Evolutionary conservation across 2,329 filamentous ascomycete genomes (phyloP).

Genomic region (Thyridium curvatum): DNA sequence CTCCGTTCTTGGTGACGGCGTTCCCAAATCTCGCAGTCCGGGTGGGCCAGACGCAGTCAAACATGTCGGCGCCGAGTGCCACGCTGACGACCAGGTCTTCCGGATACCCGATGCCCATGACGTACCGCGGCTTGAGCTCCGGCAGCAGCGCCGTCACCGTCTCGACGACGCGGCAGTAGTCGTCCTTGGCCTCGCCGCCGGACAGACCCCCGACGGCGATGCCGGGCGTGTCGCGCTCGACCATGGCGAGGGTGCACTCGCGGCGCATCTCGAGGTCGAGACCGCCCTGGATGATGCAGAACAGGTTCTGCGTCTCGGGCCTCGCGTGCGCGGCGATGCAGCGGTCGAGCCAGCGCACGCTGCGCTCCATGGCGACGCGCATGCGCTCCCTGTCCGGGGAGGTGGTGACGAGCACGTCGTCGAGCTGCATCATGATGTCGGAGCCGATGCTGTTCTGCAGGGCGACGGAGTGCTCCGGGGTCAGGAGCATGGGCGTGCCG

Average conservation of each 20-base stretch:
- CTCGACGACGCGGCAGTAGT: conserved; percentile 85
- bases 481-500: conserved; percentile 91
- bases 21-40: conserved; percentile 94
- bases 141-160: conserved; percentile 82
- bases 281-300: conserved; percentile 97
- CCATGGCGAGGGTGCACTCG: conserved; percentile 82
- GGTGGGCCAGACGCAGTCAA: conserved; percentile 98
- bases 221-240: conserved; percentile 83
- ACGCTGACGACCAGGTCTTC: conserved; percentile 93
- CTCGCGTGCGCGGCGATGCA: conserved; percentile 88
- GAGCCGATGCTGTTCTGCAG: conserved; percentile 96
- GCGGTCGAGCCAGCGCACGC: conserved; percentile 90
- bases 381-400: conserved; percentile 85
- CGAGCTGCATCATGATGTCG: conserved; percentile 99
- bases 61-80: conserved; percentile 96
- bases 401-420: conserved; percentile 95
- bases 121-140: conserved; percentile 90
- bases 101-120: conserved; percentile 98
- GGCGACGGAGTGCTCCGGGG: conserved; percentile 92
- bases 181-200: conserved; percentile 88
- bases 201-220: conserved; percentile 95
- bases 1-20: conserved; percentile 73
- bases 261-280: conserved; percentile 80
- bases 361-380: conserved; percentile 90
- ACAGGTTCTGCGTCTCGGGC: conserved; percentile 80